phyloP scores from a whole-genome alignment of 495 filamentous ascomycete genomes.

The Hyphodiscus hymeniophilus region DNA sequence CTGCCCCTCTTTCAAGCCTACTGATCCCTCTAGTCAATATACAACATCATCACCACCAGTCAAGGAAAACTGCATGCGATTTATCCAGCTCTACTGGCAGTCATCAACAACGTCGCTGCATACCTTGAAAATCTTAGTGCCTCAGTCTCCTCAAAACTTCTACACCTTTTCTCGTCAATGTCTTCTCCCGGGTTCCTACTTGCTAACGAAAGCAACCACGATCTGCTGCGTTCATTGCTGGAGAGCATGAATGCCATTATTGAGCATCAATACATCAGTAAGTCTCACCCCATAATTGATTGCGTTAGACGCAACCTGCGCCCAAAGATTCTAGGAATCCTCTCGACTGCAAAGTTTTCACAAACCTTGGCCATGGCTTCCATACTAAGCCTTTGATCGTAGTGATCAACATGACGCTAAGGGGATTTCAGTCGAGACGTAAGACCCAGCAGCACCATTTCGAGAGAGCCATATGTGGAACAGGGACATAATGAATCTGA shows the following conservation, averaged over 20 bases:
- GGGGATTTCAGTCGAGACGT: conserved; percentile 14
- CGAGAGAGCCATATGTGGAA: background rate
- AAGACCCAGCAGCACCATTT: background rate
- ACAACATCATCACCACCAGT: conserved; percentile 83
- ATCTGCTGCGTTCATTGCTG: conserved; percentile 70
- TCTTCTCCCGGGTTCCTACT: conserved; percentile 92
- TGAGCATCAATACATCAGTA: conserved; percentile 86
- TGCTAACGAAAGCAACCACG: conserved; percentile 89
- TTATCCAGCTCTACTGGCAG: conserved; percentile 85
- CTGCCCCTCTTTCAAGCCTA: background rate
- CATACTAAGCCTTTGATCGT: background rate
- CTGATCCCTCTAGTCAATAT: conserved; percentile 69
- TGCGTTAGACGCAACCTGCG: too few relatives aligned
- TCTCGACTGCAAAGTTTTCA: background rate
- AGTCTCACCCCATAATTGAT: conserved; percentile 9
- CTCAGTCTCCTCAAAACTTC: conserved; percentile 68
- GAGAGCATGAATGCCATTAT: conserved; percentile 89
- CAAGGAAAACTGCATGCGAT: conserved; percentile 87
- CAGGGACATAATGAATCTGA: background rate
- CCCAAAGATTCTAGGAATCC: background rate
- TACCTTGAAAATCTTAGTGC: conserved; percentile 69
- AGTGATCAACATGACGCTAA: conserved; percentile 11
- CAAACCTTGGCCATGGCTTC: background rate
- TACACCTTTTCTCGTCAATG: conserved; percentile 90
- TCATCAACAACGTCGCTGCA: conserved; percentile 86